Conservation (phyloP, 2,329 filamentous ascomycete genomes). For the Fusarium veterinarium region DNA sequence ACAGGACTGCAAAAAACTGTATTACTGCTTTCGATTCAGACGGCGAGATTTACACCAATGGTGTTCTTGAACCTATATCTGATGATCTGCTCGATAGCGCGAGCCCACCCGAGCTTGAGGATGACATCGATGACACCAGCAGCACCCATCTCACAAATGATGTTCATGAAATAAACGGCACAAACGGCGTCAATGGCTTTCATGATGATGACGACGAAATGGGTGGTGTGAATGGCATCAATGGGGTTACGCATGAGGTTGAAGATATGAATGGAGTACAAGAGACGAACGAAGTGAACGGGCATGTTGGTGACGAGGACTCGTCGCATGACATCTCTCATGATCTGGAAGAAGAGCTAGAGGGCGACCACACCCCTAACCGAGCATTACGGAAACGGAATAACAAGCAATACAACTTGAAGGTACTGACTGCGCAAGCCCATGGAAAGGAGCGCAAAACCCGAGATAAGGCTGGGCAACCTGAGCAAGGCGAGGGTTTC, state of each 20-base stretch:
- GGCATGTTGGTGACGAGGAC: slow-evolving; percentile 45
- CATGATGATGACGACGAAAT: slow-evolving; percentile 14
- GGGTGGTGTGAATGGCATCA: slow-evolving; percentile 9
- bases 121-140: slow-evolving; percentile 20
- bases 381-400: slow-evolving; percentile 62
- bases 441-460: slow-evolving; percentile 64
- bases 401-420: slow-evolving; percentile 69
- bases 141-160: slow-evolving; percentile 18
- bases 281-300: slow-evolving; percentile 26
- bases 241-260: slow-evolving; percentile 20
- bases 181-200: slow-evolving; percentile 12
- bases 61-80: slow-evolving; percentile 36
- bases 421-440: slow-evolving; percentile 67
- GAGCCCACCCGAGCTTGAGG: slow-evolving; percentile 20
- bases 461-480: slow-evolving; percentile 43
- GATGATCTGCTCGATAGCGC: slow-evolving; percentile 32
- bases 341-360: slow-evolving; percentile 58
- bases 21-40: slow-evolving; percentile 57
- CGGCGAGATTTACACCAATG: slow-evolving; percentile 40
- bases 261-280: background rate
- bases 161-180: slow-evolving; percentile 16
- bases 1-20: slow-evolving; percentile 57
- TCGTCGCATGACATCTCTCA: slow-evolving; percentile 49
- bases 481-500: slow-evolving; percentile 52
- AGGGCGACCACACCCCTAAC: slow-evolving; percentile 63